Evolutionary conservation across 129 eudicot genomes (phyloP), one percentile per base, ranked within the genome.

Genomic region (Erigeron canadensis): DNA sequence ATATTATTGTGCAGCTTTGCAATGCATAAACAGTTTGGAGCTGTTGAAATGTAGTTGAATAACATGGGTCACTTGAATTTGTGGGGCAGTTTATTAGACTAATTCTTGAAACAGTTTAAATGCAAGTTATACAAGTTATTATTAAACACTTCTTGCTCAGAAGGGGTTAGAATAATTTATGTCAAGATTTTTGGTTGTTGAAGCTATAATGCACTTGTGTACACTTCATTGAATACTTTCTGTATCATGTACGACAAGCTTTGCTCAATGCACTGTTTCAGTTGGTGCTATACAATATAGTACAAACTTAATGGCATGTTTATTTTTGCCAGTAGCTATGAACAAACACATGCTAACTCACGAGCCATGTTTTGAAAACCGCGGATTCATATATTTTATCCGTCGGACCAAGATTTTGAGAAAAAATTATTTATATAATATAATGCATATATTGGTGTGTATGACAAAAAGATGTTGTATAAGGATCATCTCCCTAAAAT

Each of bases 21-120:
- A 64, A 16, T 64, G 53, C 53, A 64, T 42, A 10, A 9, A 41
- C 39, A 64, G 69, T 19, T 19, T 57, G 63, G 66, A 23, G 43
- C 43, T 34, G 19, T 34, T 5, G 8, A 19, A 53, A 53, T 53
- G 58, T 53, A 10, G 58, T 13, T 61, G 66, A 37, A 61, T 28
- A 15, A 13, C 5, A 22, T 59, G 40, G 66, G 34, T 64, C 34
- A 42, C 11, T 64, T 64, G 23, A 37, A 8, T 64, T 38, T 64
- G 69, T 41, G 65, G 53, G 69, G 69, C 9, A 9, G 10, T 64
- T 7, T 19, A 41, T n/a, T 40, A n/a, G 12, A 34, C 38, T 0
- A 13, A 10, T 59, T 28, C 42, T 57, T 59, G 18, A 10, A 10
- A 6, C 65, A 59, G 21, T 19, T 40, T 42, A 40, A 40, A 64